These are phyloP conservation scores for Artemisia argyi DNA, from an alignment of 129 eudicot genomes.

Conservation along the genomic window DNA sequence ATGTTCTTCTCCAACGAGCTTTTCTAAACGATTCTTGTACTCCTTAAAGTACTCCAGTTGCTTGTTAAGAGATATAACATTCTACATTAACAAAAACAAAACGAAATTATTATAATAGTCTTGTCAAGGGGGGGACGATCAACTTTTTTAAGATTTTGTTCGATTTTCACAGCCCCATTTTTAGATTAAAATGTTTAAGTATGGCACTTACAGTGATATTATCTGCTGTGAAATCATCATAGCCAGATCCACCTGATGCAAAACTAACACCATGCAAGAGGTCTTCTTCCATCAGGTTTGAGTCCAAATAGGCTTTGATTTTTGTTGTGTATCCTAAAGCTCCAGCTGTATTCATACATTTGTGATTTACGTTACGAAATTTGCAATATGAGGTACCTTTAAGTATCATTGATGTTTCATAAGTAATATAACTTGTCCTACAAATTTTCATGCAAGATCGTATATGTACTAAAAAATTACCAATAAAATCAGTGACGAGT, in stretches of 20 bases:
- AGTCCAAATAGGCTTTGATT: conserved; percentile 53
- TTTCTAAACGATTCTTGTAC: conserved; percentile 43
- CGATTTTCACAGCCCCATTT: too few species aligned
- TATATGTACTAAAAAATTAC: conserved; percentile 23
- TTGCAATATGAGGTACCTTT: neutral
- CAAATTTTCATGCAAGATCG: neutral
- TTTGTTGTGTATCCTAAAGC: conserved; percentile 41
- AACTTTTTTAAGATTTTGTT: too few species aligned
- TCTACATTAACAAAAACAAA: conserved; percentile 22
- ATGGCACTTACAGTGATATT: conserved; percentile 45
- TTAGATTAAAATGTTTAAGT: neutral
- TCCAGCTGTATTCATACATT: conserved; percentile 34
- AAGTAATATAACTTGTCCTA: neutral
- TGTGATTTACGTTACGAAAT: neutral
- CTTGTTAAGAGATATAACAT: conserved; percentile 47
- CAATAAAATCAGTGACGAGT: conserved; percentile 68
- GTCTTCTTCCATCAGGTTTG: conserved; percentile 34
- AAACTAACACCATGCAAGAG: conserved; percentile 69
- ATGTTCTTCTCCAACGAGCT: conserved; percentile 37
- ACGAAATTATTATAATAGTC: too few species aligned
- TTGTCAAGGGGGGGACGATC: too few species aligned
- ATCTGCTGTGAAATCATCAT: conserved; percentile 54
- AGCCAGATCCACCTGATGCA: conserved; percentile 71
- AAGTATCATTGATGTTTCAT: neutral
- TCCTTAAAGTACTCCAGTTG: conserved; percentile 61